phyloP scores from a whole-genome alignment of 768 basidiomycete genomes.

The Leccinum boreale region DNA sequence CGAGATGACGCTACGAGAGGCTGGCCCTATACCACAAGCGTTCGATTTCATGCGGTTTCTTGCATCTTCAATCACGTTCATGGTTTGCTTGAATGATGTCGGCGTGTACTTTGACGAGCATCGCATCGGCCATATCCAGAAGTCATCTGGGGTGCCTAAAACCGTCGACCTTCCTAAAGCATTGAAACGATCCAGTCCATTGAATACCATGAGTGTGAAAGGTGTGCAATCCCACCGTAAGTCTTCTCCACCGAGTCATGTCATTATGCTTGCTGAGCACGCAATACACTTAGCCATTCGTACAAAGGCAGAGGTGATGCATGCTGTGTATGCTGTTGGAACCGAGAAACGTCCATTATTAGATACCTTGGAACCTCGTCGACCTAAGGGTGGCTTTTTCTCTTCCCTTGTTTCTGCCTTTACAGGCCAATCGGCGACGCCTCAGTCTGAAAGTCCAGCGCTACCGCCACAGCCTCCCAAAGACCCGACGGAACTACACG shows the following conservation, averaged over 20 bases:
- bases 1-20: conserved; percentile 83
- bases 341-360: conserved; percentile 40
- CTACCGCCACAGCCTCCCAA: conserved; percentile 14
- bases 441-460: conserved; percentile 8
- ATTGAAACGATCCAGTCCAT: conserved; percentile 53
- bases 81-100: conserved; percentile 72
- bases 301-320: conserved; percentile 12
- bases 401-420: conserved; percentile 34
- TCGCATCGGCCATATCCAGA: conserved; percentile 63
- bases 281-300: conserved; percentile 37
- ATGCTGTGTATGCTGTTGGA: conserved; percentile 9
- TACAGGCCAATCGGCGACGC: conserved; percentile 12
- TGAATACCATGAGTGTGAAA: conserved; percentile 65
- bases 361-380: conserved; percentile 29
- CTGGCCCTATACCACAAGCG: conserved; percentile 70
- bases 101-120: conserved; percentile 81
- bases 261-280: not conserved
- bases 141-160: conserved; percentile 53
- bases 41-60: conserved; percentile 91
- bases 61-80: conserved; percentile 90
- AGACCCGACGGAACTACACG: conserved; percentile 23
- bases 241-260: conserved; percentile 18
- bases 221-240: conserved; percentile 62
- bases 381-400: conserved; percentile 44
- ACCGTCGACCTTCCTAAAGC: conserved; percentile 51